phyloP scores from a whole-genome alignment of 108 stramenopile genomes.

The Skeletonema menzelii region DNA sequence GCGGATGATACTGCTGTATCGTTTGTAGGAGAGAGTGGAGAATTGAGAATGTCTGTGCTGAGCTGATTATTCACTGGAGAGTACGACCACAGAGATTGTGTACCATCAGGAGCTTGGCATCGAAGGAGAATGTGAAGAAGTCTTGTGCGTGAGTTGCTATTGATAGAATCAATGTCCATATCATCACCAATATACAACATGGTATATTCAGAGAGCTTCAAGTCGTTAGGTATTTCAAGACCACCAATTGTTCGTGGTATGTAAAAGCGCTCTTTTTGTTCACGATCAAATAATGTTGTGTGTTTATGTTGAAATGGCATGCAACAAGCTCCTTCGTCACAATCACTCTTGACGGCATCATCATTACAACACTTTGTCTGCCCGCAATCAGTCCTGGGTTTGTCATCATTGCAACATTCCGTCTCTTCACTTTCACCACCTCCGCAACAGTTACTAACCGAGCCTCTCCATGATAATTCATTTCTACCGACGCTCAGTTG shows the following conservation, averaged over 20 bases:
- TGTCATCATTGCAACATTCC: conserved; percentile 5
- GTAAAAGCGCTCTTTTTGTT: conserved; percentile 10
- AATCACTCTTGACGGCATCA: not conserved
- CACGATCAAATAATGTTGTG: not conserved
- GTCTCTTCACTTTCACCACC: not conserved
- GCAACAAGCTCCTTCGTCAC: not conserved
- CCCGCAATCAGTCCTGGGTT: not conserved
- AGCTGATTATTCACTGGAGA: conserved; percentile 50
- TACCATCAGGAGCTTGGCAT: conserved; percentile 48
- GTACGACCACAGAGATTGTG: conserved; percentile 62
- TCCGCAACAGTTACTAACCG: conserved; percentile 7
- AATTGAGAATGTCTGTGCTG: conserved; percentile 31
- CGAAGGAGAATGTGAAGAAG: conserved; percentile 56
- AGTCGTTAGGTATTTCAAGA: conserved; percentile 69
- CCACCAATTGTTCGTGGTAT: conserved; percentile 69
- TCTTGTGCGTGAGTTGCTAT: conserved; percentile 27
- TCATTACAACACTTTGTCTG: not conserved
- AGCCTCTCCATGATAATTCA: not conserved
- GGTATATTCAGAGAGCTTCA: conserved; percentile 55
- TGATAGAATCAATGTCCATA: conserved; percentile 32
- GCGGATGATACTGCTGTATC: conserved; percentile 33
- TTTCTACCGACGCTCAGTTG: conserved; percentile 9
- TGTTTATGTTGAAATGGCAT: not conserved
- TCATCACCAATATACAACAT: conserved; percentile 80
- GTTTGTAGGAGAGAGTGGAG: conserved; percentile 35